These are phyloP conservation scores for Metschnikowia hibisci DNA, from an alignment of 805 yeast species.

Conservation along the genomic window DNA sequence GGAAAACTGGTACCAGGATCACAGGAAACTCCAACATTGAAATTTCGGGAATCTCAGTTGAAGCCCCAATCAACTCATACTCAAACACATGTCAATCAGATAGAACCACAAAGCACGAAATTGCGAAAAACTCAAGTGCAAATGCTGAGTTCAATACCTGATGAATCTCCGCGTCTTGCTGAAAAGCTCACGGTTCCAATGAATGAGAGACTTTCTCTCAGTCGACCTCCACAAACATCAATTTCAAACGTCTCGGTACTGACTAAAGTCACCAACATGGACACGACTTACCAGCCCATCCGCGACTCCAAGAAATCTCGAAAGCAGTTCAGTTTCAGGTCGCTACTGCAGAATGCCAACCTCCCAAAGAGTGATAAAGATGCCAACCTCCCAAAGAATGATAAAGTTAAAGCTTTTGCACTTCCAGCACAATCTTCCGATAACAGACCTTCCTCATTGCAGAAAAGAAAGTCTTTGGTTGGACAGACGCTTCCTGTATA, in stretches of 20 bases:
- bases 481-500: conserved; percentile 36
- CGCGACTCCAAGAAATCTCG: not conserved
- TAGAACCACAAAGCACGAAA: too few relatives aligned
- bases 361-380: not conserved
- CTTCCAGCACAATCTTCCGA: not conserved
- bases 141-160: too few relatives aligned
- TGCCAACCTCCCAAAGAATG: not conserved
- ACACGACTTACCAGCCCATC: conserved; percentile 3
- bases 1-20: too few relatives aligned
- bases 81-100: too few relatives aligned
- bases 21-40: too few relatives aligned
- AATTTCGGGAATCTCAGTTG: too few relatives aligned
- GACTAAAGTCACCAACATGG: conserved; percentile 20
- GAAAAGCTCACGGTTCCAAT: too few relatives aligned
- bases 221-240: conserved; percentile 29
- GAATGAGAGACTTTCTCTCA: conserved; percentile 10
- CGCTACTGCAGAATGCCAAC: not conserved
- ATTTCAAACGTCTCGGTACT: conserved; percentile 33
- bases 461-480: conserved; percentile 29
- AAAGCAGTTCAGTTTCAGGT: conserved; percentile 9
- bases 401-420: not conserved
- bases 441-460: not conserved
- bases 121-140: too few relatives aligned
- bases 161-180: too few relatives aligned
- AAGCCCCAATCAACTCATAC: too few relatives aligned